These are phyloP conservation scores for Mucor saturninus DNA, from an alignment of 371 early-diverging fungal species.

Conservation along the genomic window DNA sequence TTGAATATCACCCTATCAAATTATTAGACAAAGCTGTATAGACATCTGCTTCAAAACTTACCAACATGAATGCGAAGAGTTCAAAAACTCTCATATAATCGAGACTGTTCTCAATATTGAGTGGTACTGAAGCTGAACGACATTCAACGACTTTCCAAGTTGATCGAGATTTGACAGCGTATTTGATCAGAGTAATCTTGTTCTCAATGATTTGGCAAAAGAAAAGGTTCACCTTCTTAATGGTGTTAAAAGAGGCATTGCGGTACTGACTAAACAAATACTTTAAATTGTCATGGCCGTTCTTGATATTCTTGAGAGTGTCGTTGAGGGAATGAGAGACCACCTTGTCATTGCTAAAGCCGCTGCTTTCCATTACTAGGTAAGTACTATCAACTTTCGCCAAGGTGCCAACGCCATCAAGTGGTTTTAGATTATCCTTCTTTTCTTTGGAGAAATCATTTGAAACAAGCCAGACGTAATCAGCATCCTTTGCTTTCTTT, in stretches of 20 bases:
- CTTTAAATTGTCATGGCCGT: constrained; percentile 26
- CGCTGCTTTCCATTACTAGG: no score
- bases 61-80: background rate
- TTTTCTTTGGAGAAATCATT: no score
- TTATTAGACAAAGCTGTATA: no score
- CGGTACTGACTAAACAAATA: constrained; percentile 16
- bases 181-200: constrained; percentile 24
- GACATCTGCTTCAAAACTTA: no score
- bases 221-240: constrained; percentile 19
- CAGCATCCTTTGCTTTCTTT: no score
- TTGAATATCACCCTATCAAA: no score
- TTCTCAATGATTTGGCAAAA: constrained; percentile 27
- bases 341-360: no score
- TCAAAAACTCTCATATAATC: constrained; percentile 22
- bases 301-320: constrained; percentile 26
- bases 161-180: constrained; percentile 13
- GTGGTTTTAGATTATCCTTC: no score
- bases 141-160: constrained; percentile 26
- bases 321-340: constrained; percentile 11
- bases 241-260: constrained; percentile 21
- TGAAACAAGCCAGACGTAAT: no score
- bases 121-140: constrained; percentile 21
- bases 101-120: constrained; percentile 1
- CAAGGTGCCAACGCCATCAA: no score
- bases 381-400: no score